Evolutionary conservation across 352 stramenopile genomes (phyloP), one percentile per base, ranked within the genome.

Genomic region (Globisporangium lucens): DNA sequence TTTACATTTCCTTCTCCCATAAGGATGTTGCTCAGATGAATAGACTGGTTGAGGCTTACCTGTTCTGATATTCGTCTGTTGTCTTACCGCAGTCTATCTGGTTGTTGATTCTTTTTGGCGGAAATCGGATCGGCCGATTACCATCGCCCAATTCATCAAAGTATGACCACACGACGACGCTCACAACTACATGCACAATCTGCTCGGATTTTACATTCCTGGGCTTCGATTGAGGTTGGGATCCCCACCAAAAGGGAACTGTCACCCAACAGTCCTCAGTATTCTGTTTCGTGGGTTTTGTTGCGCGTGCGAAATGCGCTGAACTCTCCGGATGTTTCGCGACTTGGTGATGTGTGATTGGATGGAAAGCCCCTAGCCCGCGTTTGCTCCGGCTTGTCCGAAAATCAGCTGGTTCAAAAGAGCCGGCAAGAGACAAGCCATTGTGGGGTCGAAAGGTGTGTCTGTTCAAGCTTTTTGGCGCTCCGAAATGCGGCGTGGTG

Each of bases 361-460:
- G 55, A 61, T 20, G 30, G 15, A 43, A 27, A 17, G 17, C 1
- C 6, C 55, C 52, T 35, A 22, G 1, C 22, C 52, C 27, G 17
- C 52, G 27, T 10, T 43, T 27, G 5, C 15, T 27, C 53, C 43
- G 53, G 29, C 53, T 60, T 51, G 17, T 22, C 10, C 55, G 8
- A 43, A 47, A 47, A 61, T 61, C 55, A 61, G 55, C 55, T 61
- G 55, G 33, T 61, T 61, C 29, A 29, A 41, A 30, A 61, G 55
- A 47, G 20, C 9, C 55, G 17, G 20, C 30, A 36, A 61, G 55
- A 61, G 55, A 61, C 29, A 29, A 47, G 29, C 55, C 30, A 61
- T 61, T 36, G 30, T 47, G 30, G 53, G 20, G 27, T 59, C 36
- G 53, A 46, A 20, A 17, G 24, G 15, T 41, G 27, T 59, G 52